Base-by-base conservation (phyloP, 2,329 filamentous ascomycete genomes). In the Teratosphaeria viscida region DNA sequence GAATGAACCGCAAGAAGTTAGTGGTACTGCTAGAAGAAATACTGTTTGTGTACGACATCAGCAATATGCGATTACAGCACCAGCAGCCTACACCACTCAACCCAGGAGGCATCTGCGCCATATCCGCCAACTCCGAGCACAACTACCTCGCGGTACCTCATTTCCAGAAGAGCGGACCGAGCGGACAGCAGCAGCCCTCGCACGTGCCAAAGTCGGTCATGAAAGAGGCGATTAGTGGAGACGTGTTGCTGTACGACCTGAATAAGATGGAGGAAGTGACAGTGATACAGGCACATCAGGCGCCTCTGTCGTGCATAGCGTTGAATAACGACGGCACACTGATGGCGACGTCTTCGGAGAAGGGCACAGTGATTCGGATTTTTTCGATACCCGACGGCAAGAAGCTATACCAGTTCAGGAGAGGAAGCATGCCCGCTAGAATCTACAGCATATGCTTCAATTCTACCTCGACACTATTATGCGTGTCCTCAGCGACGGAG, bases 391-490 rank as follows among this genome's bases (percentile, higher is more conserved):
- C 94, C 2, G 85, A 86, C 64, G 94, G 90, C 11, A 87, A 92
- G 69, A 99, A 97, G 74, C 81, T 99, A 19, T 97, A 92, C 73
- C 92, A 99, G 72, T 99, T 99, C 76, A 85, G 94, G 61, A 85
- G 94, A 64, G 94, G 94, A 52, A 96, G 92, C 2, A 96, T 96
- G 74, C 94, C 94, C 0, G 92, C 92, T 1, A 88, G 90, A 49
- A 99, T 99, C 67, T 96, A 92, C 77, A 95, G 91, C 82, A 96
- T 99, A 91, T 95, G 92, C 1, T 99, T 99, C 77, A 99, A 99
- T 74, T 86, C 91, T 56, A 91, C 89, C 61, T 95, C 92, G 2
- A 96, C 92, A 1, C 80, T 99, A 11, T 83, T 99, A 39, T 96
- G 92, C 70, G 92, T 99, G 49, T 97, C 94, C 5, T 97, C 92